These are phyloP conservation scores for Xylariaceae sp. DNA, from an alignment of 2,329 filamentous ascomycete genomes.

Conservation along the genomic window DNA sequence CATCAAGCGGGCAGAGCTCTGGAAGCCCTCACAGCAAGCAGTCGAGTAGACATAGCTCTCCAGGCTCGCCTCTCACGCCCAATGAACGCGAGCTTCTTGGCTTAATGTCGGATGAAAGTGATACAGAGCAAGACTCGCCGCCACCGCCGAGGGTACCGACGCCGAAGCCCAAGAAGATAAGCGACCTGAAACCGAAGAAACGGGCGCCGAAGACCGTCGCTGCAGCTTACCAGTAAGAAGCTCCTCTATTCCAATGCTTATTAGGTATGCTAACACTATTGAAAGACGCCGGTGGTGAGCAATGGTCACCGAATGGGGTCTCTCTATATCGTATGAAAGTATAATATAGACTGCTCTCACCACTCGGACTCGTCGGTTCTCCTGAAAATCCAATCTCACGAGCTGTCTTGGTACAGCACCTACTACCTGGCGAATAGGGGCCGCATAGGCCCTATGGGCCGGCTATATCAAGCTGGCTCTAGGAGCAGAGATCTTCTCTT, in stretches of 20 bases:
- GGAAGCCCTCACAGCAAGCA: conserved; percentile 8
- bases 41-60: conserved; percentile 13
- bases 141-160: conserved; percentile 6
- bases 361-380: too few species aligned
- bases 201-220: conserved; percentile 22
- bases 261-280: conserved; percentile 15
- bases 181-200: conserved; percentile 1
- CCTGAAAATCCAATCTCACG: too few species aligned
- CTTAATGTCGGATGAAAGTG: conserved; percentile 21
- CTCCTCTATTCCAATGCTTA: neutral
- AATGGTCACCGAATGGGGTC: too few species aligned
- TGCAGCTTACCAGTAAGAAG: conserved; percentile 26
- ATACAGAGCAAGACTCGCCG: conserved; percentile 20
- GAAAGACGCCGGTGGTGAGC: conserved; percentile 26
- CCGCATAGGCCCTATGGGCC: too few species aligned
- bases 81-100: conserved; percentile 31
- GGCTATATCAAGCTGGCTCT: too few species aligned
- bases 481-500: too few species aligned
- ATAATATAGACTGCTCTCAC: too few species aligned
- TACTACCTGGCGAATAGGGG: too few species aligned
- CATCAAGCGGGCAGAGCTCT: conserved; percentile 12
- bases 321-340: too few species aligned
- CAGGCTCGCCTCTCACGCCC: conserved; percentile 28
- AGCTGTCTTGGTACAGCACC: too few species aligned
- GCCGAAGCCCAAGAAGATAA: neutral